These are phyloP conservation scores for Nakazawaea siamensis DNA, from an alignment of 805 yeast species.

Conservation along the genomic window DNA sequence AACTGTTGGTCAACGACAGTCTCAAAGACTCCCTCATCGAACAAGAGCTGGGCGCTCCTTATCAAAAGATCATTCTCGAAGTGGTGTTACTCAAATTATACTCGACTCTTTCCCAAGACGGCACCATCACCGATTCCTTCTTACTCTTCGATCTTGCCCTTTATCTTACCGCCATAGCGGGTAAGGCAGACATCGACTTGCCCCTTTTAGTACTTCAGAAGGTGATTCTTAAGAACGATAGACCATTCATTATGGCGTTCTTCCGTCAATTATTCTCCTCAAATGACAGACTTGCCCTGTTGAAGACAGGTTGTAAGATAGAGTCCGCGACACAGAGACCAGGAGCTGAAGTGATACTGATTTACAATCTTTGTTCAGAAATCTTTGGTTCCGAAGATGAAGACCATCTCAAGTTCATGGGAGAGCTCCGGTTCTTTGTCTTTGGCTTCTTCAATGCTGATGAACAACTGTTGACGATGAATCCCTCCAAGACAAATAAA, in stretches of 20 bases:
- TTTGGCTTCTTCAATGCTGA: constrained; percentile 1
- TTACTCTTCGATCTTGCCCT: constrained; percentile 5
- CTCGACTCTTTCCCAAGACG: not conserved
- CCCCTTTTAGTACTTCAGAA: constrained; percentile 8
- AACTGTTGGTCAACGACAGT: not conserved
- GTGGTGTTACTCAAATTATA: constrained; percentile 5
- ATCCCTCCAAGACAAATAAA: constrained; percentile 1
- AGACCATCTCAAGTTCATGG: constrained; percentile 3
- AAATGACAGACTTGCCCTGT: not conserved
- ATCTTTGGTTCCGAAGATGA: not conserved
- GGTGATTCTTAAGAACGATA: constrained; percentile 3
- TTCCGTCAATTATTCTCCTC: constrained; percentile 1
- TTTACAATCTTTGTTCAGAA: constrained; percentile 2
- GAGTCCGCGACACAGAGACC: constrained; percentile 6
- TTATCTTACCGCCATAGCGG: constrained; percentile 2
- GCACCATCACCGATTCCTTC: not conserved
- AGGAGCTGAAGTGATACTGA: constrained; percentile 7
- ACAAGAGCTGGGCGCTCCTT: no score
- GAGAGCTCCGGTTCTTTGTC: constrained; percentile 4
- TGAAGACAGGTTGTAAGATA: constrained; percentile 6
- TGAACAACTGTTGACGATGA: constrained; percentile 1
- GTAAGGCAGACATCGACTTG: constrained; percentile 6
- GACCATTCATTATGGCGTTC: constrained; percentile 1
- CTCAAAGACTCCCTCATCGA: not conserved
- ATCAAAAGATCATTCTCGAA: constrained; percentile 9